Conservation (phyloP, 176 grass and related monocot species). For the Coix lacrymajobi region DNA sequence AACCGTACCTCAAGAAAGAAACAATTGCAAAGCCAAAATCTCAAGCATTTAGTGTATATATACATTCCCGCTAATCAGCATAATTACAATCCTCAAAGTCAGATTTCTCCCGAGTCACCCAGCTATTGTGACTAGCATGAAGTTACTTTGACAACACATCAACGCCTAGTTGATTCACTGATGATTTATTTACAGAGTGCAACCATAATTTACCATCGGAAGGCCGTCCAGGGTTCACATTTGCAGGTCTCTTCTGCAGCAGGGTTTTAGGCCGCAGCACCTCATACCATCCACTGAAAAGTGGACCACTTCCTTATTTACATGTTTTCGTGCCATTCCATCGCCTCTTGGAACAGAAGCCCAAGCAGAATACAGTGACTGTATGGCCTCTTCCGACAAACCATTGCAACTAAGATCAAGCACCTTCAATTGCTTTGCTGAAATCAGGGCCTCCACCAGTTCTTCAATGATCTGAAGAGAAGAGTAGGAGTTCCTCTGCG, state of each 20-base stretch:
- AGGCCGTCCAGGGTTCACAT: constrained; percentile 9
- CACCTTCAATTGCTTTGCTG: constrained; percentile 53
- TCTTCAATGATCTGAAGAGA: constrained; percentile 42
- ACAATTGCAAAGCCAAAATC: not conserved
- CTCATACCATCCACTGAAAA: constrained; percentile 55
- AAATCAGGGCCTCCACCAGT: constrained; percentile 35
- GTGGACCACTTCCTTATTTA: constrained; percentile 58
- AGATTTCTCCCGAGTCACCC: not conserved
- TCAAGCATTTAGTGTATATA: not conserved
- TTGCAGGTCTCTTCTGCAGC: constrained; percentile 68
- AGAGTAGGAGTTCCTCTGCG: constrained; percentile 9
- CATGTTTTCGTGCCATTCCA: constrained; percentile 41
- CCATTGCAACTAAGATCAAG: constrained; percentile 71
- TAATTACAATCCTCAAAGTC: constrained; percentile 1
- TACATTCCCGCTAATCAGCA: not conserved
- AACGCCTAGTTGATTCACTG: constrained; percentile 12
- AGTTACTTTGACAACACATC: not conserved
- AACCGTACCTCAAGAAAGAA: not conserved
- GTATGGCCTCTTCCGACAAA: constrained; percentile 43
- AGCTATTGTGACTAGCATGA: not conserved
- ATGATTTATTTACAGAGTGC: not conserved
- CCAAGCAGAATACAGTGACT: constrained; percentile 62
- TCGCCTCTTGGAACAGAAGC: constrained; percentile 39
- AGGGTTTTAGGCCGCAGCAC: constrained; percentile 68
- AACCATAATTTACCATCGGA: not conserved